phyloP scores from a whole-genome alignment of 2,329 filamentous ascomycete genomes.

The Arthrobotrys iridis region DNA sequence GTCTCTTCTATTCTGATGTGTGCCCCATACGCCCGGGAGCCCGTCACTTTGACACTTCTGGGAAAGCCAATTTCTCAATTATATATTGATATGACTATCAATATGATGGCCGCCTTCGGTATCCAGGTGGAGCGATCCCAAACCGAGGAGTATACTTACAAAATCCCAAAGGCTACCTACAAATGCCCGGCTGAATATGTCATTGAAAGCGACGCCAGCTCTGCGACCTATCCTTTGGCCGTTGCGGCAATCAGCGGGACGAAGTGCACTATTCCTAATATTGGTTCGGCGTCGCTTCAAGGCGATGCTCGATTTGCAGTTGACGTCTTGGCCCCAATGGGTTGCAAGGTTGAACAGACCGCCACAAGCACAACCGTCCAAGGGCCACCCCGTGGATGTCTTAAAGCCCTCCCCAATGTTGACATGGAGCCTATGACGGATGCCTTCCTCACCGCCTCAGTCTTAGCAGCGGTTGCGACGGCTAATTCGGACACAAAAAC shows the following conservation, averaged over 20 bases:
- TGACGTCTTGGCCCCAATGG: conserved; percentile 91
- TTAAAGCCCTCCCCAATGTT: conserved; percentile 80
- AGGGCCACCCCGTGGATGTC: conserved; percentile 77
- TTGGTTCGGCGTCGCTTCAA: conserved; percentile 89
- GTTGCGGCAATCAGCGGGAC: conserved; percentile 95
- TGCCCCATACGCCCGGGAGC: conserved; percentile 92
- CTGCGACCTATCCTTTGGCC: conserved; percentile 93
- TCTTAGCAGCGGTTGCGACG: conserved; percentile 86
- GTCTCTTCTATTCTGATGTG: conserved; percentile 97
- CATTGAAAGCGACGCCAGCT: conserved; percentile 96
- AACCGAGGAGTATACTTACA: conserved; percentile 87
- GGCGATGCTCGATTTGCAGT: conserved; percentile 94
- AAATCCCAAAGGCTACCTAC: conserved; percentile 87
- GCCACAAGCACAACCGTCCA: conserved; percentile 89
- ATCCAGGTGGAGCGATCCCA: conserved; percentile 79
- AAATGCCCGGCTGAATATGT: conserved; percentile 84
- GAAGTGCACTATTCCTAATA: conserved; percentile 95
- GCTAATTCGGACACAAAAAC: conserved; percentile 71
- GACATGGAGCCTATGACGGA: conserved; percentile 99
- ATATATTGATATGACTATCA: conserved; percentile 98
- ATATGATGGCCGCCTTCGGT: conserved; percentile 96
- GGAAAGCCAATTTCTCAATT: conserved; percentile 97
- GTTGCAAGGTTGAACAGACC: conserved; percentile 86
- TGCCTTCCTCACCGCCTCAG: conserved; percentile 93
- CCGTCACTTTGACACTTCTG: conserved; percentile 86